phyloP scores from a whole-genome alignment of 2,329 filamentous ascomycete genomes.

The Plenodomus biglobosus region DNA sequence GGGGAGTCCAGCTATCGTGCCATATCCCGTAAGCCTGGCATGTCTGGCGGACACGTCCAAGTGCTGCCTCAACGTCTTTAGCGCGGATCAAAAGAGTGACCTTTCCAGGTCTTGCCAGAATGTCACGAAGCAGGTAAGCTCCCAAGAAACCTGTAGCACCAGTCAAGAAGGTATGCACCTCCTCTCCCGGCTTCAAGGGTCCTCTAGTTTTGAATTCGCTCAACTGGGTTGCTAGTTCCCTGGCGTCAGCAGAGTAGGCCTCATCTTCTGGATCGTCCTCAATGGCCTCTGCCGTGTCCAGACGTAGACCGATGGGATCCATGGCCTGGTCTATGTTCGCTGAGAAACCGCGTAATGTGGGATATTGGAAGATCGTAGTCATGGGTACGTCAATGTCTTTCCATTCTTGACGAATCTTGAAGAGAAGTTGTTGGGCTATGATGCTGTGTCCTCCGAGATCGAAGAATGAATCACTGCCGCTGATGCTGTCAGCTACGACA shows the following conservation, averaged over 20 bases:
- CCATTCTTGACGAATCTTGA: conserved; percentile 66
- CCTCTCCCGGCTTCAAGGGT: conserved; percentile 46
- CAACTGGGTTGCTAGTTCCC: conserved; percentile 55
- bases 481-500: conserved; percentile 68
- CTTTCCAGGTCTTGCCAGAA: conserved; percentile 66
- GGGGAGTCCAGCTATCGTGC: conserved; percentile 65
- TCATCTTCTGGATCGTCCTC: conserved; percentile 54
- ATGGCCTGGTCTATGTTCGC: conserved; percentile 54
- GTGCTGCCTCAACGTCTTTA: conserved; percentile 60
- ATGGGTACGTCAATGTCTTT: conserved; percentile 68
- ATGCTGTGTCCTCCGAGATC: conserved; percentile 80
- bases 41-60: conserved; percentile 66
- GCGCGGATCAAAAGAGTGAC: conserved; percentile 77
- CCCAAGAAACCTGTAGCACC: conserved; percentile 91
- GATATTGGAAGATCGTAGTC: conserved; percentile 68
- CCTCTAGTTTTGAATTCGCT: conserved; percentile 38
- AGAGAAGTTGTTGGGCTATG: conserved; percentile 77
- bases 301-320: conserved; percentile 52
- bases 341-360: conserved; percentile 61
- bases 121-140: conserved; percentile 73
- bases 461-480: conserved; percentile 68
- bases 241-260: conserved; percentile 57
- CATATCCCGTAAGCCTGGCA: conserved; percentile 79
- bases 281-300: conserved; percentile 42
- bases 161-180: conserved; percentile 74